phyloP scores from a whole-genome alignment of 2,329 filamentous ascomycete genomes.

The Diaporthe vexans region DNA sequence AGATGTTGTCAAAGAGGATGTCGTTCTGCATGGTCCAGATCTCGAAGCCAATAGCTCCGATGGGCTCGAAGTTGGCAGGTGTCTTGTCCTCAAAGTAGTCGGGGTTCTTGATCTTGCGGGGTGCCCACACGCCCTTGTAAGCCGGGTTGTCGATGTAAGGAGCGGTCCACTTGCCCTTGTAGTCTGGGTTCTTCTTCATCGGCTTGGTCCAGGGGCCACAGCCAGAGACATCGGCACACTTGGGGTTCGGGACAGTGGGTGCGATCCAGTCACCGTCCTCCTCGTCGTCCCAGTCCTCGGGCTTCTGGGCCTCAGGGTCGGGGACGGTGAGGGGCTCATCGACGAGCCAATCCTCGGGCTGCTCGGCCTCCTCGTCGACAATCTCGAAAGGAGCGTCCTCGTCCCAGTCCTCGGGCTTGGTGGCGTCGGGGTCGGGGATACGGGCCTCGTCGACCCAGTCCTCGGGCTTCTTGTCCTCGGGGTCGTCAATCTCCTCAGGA shows the following conservation, averaged over 20 bases:
- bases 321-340: slow-evolving; percentile 85
- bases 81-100: slow-evolving; percentile 97
- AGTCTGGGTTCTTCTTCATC: slow-evolving; percentile 92
- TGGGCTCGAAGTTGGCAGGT: slow-evolving; percentile 96
- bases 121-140: slow-evolving; percentile 97
- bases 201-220: slow-evolving; percentile 95
- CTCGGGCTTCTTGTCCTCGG: slow-evolving; percentile 92
- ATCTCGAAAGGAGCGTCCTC: slow-evolving; percentile 98
- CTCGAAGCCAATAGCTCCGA: slow-evolving; percentile 98
- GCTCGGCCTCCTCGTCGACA: slow-evolving; percentile 90
- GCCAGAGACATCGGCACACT: slow-evolving; percentile 92
- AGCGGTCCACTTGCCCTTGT: slow-evolving; percentile 99
- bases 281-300: slow-evolving; percentile 99
- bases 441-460: slow-evolving; percentile 96
- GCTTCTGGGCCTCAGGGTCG: slow-evolving; percentile 96
- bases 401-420: slow-evolving; percentile 98
- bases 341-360: slow-evolving; percentile 96
- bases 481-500: slow-evolving; percentile 92
- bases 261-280: slow-evolving; percentile 98
- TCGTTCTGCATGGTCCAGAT: slow-evolving; percentile 99
- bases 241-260: slow-evolving; percentile 93
- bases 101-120: slow-evolving; percentile 97
- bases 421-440: slow-evolving; percentile 92
- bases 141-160: slow-evolving; percentile 95
- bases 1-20: slow-evolving; percentile 99